Evolutionary conservation across 257 asterid genomes (phyloP), one percentile per base, ranked within the genome.

Genomic region (Petunia secreta): DNA sequence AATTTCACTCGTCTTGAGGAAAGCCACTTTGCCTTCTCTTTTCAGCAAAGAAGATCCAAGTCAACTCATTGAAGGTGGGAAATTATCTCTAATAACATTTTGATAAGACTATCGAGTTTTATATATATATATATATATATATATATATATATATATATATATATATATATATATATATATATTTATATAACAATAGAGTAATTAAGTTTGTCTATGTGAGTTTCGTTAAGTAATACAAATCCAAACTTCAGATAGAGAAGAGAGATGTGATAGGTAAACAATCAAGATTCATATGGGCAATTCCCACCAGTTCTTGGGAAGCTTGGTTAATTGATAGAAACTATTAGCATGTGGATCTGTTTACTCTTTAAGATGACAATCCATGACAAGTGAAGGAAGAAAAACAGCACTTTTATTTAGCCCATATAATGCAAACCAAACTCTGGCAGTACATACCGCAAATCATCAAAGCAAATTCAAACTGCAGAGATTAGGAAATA

Each of bases 391-490:
- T 57, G 40, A 60, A 60, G 65, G 34, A 62, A 52, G 14, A 10
- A 37, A 63, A 63, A 1, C 71, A 63, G 1, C 44, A 63, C 71
- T 25, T 37, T 59, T 10, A 2, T 69, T 69, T 9, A 46, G 41
- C 46, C 50, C 44, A 48, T 34, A 71, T 10, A 48, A 71, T 3
- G 60, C 44, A 71, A 48, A 48, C 13, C 77, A 71, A 48, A 71
- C 34, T 3, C 60, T 0, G 77, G 37, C 25, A 50, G 41, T 71
- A 48, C 77, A 48, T 54, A 2, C 6, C 77, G 50, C 6, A 71
- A 11, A 71, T 71, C 44, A 50, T 11, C 11, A 34, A 71, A 69
- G 41, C 44, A 50, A 48, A 71, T 71, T 48, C 60, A 71, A 71
- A 71, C 77, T 10, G 5, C 43, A 69, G 43, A 34, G 2, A 34